phyloP scores from a whole-genome alignment of 495 filamentous ascomycete genomes.

The Talaromyces nanjingensis region DNA sequence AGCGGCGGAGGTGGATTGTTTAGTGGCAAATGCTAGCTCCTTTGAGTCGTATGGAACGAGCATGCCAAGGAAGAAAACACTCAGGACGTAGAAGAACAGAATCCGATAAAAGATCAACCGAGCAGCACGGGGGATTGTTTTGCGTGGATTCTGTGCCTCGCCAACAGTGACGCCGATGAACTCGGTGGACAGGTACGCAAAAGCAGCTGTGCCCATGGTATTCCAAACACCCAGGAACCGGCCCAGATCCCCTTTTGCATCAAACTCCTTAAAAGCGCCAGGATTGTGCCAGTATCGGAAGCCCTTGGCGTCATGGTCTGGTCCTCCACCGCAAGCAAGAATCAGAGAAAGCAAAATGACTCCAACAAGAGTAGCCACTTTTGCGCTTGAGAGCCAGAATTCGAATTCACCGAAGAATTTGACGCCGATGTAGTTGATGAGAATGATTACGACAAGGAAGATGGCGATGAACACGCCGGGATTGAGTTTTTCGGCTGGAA shows the following conservation, averaged over 20 bases:
- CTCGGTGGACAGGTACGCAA: slow-evolving; percentile 80
- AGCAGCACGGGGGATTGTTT: slow-evolving; percentile 64
- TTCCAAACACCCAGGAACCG: slow-evolving; percentile 66
- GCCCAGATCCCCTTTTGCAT: background rate
- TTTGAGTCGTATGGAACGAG: slow-evolving; percentile 43
- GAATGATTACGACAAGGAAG: slow-evolving; percentile 55
- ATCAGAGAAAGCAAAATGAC: slow-evolving; percentile 62
- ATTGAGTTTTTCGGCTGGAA: slow-evolving; percentile 48
- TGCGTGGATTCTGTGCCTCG: slow-evolving; percentile 64
- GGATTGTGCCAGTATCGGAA: slow-evolving; percentile 36
- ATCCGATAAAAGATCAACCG: slow-evolving; percentile 78
- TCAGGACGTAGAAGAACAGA: slow-evolving; percentile 63
- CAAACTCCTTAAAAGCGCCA: background rate
- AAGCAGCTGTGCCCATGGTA: slow-evolving; percentile 67
- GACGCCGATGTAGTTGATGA: slow-evolving; percentile 53
- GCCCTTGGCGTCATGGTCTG: slow-evolving; percentile 60
- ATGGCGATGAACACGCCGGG: slow-evolving; percentile 68
- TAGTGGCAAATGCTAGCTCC: slow-evolving; percentile 41
- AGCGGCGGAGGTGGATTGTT: slow-evolving; percentile 23
- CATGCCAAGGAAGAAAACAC: slow-evolving; percentile 44
- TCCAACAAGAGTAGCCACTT: slow-evolving; percentile 61
- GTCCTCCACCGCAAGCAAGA: slow-evolving; percentile 63
- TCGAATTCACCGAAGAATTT: slow-evolving; percentile 43
- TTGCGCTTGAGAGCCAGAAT: slow-evolving; percentile 50
- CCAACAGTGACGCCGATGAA: slow-evolving; percentile 57